A percentile compares a stretch with the other conserved stretches of the same genome.
Evolutionary conservation across 768 basidiomycete genomes (phyloP).

Genomic region (Russula foetens): DNA sequence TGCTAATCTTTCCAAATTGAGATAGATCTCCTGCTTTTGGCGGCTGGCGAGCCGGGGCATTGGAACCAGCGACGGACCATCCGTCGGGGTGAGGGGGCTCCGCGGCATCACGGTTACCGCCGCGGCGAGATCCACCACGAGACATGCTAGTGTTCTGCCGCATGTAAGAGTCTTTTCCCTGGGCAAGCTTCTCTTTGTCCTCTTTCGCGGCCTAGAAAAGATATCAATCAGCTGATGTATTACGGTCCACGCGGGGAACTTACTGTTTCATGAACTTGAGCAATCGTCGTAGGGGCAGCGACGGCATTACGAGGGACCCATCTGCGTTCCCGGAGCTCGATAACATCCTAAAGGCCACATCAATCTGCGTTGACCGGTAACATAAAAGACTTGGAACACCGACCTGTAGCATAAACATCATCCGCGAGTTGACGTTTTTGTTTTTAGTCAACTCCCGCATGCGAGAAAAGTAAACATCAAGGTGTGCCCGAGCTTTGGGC

Average conservation of each 20-base stretch:
- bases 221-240: neutral
- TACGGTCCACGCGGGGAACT: conserved; percentile 26
- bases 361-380: neutral
- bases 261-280: conserved; percentile 82
- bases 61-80: conserved; percentile 48
- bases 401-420: conserved; percentile 95
- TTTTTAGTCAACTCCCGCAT: conserved; percentile 80
- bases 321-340: conserved; percentile 77
- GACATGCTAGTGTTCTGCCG: conserved; percentile 70
- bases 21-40: conserved; percentile 81
- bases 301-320: conserved; percentile 70
- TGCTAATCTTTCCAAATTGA: conserved; percentile 81
- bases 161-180: conserved; percentile 61
- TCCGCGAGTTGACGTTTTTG: conserved; percentile 69
- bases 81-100: conserved; percentile 67
- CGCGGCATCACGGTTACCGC: conserved; percentile 55
- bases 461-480: conserved; percentile 89
- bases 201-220: conserved; percentile 69
- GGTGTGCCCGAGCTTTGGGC: conserved; percentile 69
- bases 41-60: conserved; percentile 39
- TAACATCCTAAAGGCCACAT: conserved; percentile 57
- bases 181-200: conserved; percentile 84
- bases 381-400: conserved; percentile 21
- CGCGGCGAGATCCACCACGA: conserved; percentile 84
- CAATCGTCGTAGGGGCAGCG: conserved; percentile 79